Conservation (phyloP, 139 green algal genomes). For the Desmodesmus armatus region DNA sequence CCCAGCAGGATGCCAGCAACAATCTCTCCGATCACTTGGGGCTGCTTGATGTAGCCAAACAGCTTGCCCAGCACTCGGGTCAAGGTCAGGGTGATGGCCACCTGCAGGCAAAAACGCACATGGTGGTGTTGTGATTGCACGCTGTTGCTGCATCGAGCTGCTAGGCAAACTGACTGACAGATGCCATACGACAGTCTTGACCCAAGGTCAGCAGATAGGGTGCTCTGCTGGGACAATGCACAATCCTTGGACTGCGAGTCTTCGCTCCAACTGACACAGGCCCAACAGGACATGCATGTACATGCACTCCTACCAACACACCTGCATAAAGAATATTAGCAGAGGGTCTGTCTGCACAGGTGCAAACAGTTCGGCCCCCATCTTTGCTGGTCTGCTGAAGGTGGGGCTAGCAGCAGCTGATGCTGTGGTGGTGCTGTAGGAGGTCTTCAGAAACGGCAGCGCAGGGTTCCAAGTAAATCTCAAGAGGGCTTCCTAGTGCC, state of each 20-base stretch:
- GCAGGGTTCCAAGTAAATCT: background rate
- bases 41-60: slow-evolving; percentile 39
- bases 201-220: too few species aligned
- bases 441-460: background rate
- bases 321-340: slow-evolving; percentile 21
- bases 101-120: too few species aligned
- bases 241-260: too few species aligned
- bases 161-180: too few species aligned
- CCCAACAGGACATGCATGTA: too few species aligned
- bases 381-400: background rate
- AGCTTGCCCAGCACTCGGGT: slow-evolving; percentile 29
- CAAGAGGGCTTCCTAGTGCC: slow-evolving; percentile 33
- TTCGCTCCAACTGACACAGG: too few species aligned
- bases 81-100: slow-evolving; percentile 41
- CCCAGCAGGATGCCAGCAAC: slow-evolving; percentile 43
- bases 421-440: background rate
- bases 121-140: too few species aligned
- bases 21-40: slow-evolving; percentile 44
- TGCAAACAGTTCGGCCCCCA: slow-evolving; percentile 2
- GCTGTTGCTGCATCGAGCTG: too few species aligned
- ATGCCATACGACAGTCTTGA: too few species aligned
- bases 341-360: slow-evolving; percentile 3
- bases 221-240: too few species aligned
- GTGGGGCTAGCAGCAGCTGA: background rate
- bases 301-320: background rate